Percentiles rank a stretch among this genome's conserved stretches.
Conservation (phyloP, 2,329 filamentous ascomycete genomes). For the Colletotrichum limetticola region DNA sequence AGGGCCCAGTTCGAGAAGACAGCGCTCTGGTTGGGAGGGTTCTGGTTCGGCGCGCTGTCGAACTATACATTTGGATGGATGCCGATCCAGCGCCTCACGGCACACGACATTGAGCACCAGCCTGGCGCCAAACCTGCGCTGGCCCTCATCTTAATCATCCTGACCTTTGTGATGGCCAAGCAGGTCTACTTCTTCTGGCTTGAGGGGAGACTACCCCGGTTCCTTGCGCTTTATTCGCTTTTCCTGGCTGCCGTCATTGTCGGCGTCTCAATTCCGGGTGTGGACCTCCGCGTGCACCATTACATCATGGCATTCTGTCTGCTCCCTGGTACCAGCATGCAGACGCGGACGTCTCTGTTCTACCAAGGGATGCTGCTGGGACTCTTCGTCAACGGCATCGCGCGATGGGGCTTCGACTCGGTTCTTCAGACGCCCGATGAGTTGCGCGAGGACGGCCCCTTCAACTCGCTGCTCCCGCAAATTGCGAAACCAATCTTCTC, state of each 20-base stretch:
- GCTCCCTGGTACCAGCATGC: conserved; percentile 87
- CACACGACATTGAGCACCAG: conserved; percentile 87
- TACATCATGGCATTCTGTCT: conserved; percentile 91
- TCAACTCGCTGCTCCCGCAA: conserved; percentile 69
- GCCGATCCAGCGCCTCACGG: conserved; percentile 88
- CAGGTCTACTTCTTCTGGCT: conserved; percentile 90
- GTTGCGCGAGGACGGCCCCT: conserved; percentile 73
- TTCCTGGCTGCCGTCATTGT: conserved; percentile 74
- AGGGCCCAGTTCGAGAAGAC: conserved; percentile 91
- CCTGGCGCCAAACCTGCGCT: conserved; percentile 88
- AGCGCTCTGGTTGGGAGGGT: conserved; percentile 86
- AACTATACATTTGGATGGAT: conserved; percentile 97
- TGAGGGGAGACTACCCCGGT: conserved; percentile 82
- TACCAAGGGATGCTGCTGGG: conserved; percentile 93
- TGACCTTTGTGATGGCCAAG: conserved; percentile 74
- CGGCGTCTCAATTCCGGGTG: conserved; percentile 76
- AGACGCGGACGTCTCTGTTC: conserved; percentile 83
- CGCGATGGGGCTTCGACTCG: conserved; percentile 91
- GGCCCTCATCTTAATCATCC: conserved; percentile 77
- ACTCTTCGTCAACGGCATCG: conserved; percentile 92
- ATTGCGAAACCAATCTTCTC: conserved; percentile 58
- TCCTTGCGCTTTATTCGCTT: conserved; percentile 81
- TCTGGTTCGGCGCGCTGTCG: conserved; percentile 90
- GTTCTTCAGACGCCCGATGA: conserved; percentile 84
- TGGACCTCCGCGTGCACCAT: conserved; percentile 91